Evolutionary conservation across 2,329 filamentous ascomycete genomes (phyloP), one percentile per base, ranked within the genome.

Genomic region (Laburnicola sp.): DNA sequence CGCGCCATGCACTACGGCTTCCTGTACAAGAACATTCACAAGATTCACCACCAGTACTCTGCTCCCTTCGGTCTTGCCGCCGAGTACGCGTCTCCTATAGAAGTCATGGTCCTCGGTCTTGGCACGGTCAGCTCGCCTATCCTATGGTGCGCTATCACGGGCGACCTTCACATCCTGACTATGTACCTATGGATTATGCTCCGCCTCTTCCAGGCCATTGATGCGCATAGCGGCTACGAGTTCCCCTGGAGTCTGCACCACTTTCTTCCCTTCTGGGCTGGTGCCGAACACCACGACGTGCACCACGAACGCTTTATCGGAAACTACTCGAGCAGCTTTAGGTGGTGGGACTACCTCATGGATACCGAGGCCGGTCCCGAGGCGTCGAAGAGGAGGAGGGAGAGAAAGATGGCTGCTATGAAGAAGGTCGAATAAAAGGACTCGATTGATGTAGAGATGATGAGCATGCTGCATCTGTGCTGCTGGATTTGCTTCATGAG

Each of bases 291-390:
- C 78, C 94, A 99, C 78, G 94, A 99, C 70, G 80, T 91, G 38
- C 94, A 99, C 78, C 94, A 99, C 78, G 94, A 99, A 80, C 91
- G 91, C 73, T 99, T 99, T 78, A 91, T 99, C 58, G 94, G 94
- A 65, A 99, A 99, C 81, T 99, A 97, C 74, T 81, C 93, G 45
- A 96, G 91, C 71, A 96, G 90, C 80, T 99, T 99, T 85, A 85
- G 93, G 75, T 99, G 94, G 94, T 99, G 94, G 94, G 94, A 99
- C 78, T 96, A 88, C 74, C 74, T 86, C 64, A 82, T 97, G 62
- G 92, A 97, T 76, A 99, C 94, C 56, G 93, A 99, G 82, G 90
- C 90, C 58, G 91, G 89, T 46, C 84, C 89, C 32, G 93, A 95
- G 75, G 90, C 93, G 35, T 83, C 88, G 65, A 92, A 91, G 85